phyloP scores from a whole-genome alignment of 768 basidiomycete species.

The Galerina marginata region DNA sequence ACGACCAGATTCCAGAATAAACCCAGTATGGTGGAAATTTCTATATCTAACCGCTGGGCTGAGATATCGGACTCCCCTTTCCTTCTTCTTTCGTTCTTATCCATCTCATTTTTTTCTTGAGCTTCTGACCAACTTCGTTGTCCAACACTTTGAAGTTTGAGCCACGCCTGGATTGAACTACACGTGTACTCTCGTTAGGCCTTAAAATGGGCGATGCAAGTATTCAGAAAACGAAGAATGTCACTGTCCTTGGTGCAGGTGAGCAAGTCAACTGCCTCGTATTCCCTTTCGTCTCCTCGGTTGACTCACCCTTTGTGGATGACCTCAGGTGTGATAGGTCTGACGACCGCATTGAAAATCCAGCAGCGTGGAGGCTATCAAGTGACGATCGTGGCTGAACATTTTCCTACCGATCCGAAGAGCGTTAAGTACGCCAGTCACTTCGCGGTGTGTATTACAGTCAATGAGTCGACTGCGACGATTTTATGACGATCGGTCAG shows the following conservation, averaged over 20 bases:
- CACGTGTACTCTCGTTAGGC: too few relatives aligned
- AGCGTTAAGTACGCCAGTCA: constrained; percentile 65
- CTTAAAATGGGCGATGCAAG: not conserved
- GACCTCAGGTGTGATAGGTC: constrained; percentile 61
- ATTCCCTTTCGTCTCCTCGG: not conserved
- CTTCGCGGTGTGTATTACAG: constrained; percentile 61
- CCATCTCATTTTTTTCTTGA: too few relatives aligned
- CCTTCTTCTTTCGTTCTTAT: too few relatives aligned
- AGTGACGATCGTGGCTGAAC: constrained; percentile 50
- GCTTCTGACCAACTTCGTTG: too few relatives aligned
- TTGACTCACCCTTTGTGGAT: not conserved
- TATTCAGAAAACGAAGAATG: not conserved
- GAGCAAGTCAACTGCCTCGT: not conserved
- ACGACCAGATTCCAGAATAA: too few relatives aligned
- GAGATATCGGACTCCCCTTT: too few relatives aligned
- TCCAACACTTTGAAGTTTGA: not conserved
- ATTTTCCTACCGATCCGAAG: constrained; percentile 34
- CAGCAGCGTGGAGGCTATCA: constrained; percentile 58
- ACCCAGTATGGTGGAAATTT: too few relatives aligned
- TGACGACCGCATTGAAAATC: constrained; percentile 66
- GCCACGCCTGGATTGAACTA: not conserved
- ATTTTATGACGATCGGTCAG: constrained; percentile 33
- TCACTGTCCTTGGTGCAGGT: constrained; percentile 15
- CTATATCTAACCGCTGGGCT: too few relatives aligned
- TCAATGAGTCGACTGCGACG: not conserved